Evolutionary conservation across 2,329 filamentous ascomycete species (phyloP), one percentile per base, ranked within the genome.

Genomic region (Calonectria pseudoreteaudii): DNA sequence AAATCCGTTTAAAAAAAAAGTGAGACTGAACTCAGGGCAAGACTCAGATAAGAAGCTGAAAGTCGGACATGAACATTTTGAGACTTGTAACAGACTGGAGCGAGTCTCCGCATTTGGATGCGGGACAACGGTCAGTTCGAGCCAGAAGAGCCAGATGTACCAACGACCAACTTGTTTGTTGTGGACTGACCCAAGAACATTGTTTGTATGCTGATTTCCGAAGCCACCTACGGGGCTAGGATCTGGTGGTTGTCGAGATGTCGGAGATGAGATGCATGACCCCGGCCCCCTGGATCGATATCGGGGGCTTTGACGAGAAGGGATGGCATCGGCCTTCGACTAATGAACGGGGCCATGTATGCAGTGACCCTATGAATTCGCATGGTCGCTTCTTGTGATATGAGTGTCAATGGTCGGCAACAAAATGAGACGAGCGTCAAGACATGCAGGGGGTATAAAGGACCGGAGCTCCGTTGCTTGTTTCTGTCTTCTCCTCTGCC

Each of bases 331-430:
- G 30, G 56, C 26, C 47, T 31, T 36, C 18, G 23, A 8, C n/a
- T 20, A 44, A 53, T 47, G 34, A 23, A 28, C 11, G 20, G 10
- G 38, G 14, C 47, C 44, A 47, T 20, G n/a, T 38, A 31, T 23
- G 62, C 62, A 66, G 44, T 28, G 50, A 28, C 26, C 18, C 50
- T 47, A 26, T 41, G 47, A 6, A 23, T 47, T 23, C n/a, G n/a
- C 23, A n/a, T 38, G 47, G 20, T 26, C 30, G 66, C 41, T 65
- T 60, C 49, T 36, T 76, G 78, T 79, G 74, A 41, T 70, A 80
- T 75, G 70, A 60, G 60, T 67, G 31, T 52, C 69, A 36, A 66
- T 38, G 16, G 53, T 53, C 26, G 60, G 30, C 53, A 72, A 60
- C 56, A 53, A 26, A 60, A 66, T 30, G 68, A 36, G 47, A 28